Evolutionary conservation across 1,284 basidiomycete genomes (phyloP).

Genomic region (Pseudomicrostroma phylloplanum): DNA sequence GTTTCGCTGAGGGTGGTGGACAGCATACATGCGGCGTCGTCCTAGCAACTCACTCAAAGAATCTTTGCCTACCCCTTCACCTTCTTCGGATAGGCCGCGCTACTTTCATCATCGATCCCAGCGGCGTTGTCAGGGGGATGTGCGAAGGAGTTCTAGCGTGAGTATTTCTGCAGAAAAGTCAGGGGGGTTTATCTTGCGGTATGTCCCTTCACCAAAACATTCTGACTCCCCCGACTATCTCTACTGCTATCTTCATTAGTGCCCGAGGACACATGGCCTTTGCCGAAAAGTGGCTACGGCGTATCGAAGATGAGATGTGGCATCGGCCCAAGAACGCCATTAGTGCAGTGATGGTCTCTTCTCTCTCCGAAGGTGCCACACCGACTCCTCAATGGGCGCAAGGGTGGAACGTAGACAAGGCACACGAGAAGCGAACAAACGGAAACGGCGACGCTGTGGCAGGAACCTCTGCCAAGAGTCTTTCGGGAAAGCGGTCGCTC

Average conservation of each 20-base stretch:
- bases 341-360: no score
- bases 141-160: slow-evolving; percentile 34
- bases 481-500: no score
- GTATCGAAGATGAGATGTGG: slow-evolving; percentile 36
- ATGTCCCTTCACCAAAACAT: no score
- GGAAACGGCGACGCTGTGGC: slow-evolving; percentile 10
- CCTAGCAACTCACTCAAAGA: neutral
- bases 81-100: slow-evolving; percentile 18
- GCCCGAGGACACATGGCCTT: slow-evolving; percentile 29
- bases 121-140: slow-evolving; percentile 35
- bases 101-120: slow-evolving; percentile 41
- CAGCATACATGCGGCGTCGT: no score
- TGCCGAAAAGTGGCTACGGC: slow-evolving; percentile 37
- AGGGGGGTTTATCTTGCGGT: no score
- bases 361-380: no score
- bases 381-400: neutral
- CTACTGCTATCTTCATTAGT: neutral
- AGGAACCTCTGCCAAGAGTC: no score
- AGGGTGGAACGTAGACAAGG: slow-evolving; percentile 14
- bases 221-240: neutral
- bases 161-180: neutral
- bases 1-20: neutral
- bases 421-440: slow-evolving; percentile 15
- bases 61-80: neutral
- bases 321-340: slow-evolving; percentile 16